Conservation (phyloP, 306 rosid genomes). For the Parietaria judaica region DNA sequence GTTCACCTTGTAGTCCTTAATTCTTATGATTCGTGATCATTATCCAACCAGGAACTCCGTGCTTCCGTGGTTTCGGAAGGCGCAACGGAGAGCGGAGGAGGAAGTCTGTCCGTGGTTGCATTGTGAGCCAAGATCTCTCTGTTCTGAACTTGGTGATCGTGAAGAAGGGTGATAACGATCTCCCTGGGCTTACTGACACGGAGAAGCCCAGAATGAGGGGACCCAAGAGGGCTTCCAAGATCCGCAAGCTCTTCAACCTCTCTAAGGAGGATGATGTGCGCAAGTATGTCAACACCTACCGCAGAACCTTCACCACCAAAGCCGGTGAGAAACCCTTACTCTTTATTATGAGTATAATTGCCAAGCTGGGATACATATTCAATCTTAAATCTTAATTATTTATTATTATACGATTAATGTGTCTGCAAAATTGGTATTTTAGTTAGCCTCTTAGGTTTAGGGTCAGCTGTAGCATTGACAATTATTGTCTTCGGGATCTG, state of each 20-base stretch:
- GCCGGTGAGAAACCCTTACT: slow-evolving; percentile 17
- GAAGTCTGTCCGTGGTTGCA: slow-evolving; percentile 45
- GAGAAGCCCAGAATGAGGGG: slow-evolving; percentile 54
- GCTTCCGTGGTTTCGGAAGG: slow-evolving; percentile 38
- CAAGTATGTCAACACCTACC: slow-evolving; percentile 44
- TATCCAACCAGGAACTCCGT: slow-evolving; percentile 27
- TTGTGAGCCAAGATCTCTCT: slow-evolving; percentile 43
- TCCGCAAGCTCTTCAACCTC: slow-evolving; percentile 37
- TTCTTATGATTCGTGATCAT: no score
- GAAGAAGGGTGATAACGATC: slow-evolving; percentile 40
- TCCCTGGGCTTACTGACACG: slow-evolving; percentile 37
- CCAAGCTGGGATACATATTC: no score
- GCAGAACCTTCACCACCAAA: slow-evolving; percentile 37
- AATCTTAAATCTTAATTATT: no score
- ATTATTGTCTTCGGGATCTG: no score
- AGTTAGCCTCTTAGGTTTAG: background rate
- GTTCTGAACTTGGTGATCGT: slow-evolving; percentile 47
- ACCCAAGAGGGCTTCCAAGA: slow-evolving; percentile 49
- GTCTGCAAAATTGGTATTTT: background rate
- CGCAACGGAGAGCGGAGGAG: slow-evolving; percentile 43
- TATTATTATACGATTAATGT: background rate
- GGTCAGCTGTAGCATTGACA: no score
- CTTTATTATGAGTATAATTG: no score
- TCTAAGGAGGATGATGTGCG: slow-evolving; percentile 40
- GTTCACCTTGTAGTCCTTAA: no score